A percentile compares a stretch with the other conserved stretches of the same genome.
These are phyloP conservation scores for Termitomyces sp. DNA, from an alignment of 768 basidiomycete species.

Conservation along the genomic window DNA sequence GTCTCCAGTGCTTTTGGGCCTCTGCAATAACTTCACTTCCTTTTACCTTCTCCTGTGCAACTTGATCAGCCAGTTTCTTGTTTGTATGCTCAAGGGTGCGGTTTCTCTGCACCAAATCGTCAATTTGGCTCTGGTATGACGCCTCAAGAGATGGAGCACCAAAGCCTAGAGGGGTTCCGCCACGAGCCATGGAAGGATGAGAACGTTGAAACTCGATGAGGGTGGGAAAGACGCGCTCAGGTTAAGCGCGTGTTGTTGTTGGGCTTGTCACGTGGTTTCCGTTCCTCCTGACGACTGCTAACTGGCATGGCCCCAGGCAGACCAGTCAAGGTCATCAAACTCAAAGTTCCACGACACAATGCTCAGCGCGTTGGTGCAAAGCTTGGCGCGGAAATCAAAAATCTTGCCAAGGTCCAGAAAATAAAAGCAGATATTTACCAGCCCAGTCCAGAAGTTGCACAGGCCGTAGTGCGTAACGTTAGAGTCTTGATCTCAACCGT, in stretches of 20 bases:
- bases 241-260: slow-evolving; percentile 2
- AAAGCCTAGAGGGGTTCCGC: slow-evolving; percentile 18
- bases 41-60: slow-evolving; percentile 37
- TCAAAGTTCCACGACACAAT: slow-evolving; percentile 72
- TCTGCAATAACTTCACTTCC: slow-evolving; percentile 35
- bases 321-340: slow-evolving; percentile 49
- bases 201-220: background rate
- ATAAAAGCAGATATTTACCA: slow-evolving; percentile 56
- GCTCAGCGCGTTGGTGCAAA: slow-evolving; percentile 67
- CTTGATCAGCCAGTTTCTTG: slow-evolving; percentile 47
- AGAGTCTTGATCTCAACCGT: background rate
- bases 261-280: slow-evolving; percentile 9
- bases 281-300: background rate
- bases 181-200: slow-evolving; percentile 14
- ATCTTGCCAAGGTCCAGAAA: slow-evolving; percentile 43
- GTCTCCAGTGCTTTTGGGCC: slow-evolving; percentile 45
- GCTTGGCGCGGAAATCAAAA: slow-evolving; percentile 53
- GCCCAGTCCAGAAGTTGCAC: slow-evolving; percentile 57
- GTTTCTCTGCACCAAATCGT: slow-evolving; percentile 67
- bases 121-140: slow-evolving; percentile 63
- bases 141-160: slow-evolving; percentile 45
- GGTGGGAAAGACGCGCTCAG: slow-evolving; percentile 1
- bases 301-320: slow-evolving; percentile 55
- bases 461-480: slow-evolving; percentile 55
- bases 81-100: slow-evolving; percentile 58